phyloP scores from a whole-genome alignment of 176 grass and related monocot species.

The Bromus sterilis region DNA sequence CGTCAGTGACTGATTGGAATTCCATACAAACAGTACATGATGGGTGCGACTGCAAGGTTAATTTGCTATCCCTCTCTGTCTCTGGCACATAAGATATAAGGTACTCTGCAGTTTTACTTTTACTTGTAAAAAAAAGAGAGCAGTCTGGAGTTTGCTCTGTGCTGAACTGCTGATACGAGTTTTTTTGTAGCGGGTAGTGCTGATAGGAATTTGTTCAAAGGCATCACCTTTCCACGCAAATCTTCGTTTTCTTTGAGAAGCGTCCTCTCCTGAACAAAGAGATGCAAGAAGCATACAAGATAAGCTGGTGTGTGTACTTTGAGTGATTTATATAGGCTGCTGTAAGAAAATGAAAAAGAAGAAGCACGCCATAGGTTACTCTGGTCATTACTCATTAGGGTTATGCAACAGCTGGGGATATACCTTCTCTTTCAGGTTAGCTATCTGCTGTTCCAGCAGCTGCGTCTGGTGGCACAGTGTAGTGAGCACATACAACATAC shows the following conservation, averaged over 20 bases:
- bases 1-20: neutral
- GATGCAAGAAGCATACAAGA: neutral
- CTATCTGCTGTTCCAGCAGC: constrained; percentile 50
- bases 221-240: constrained; percentile 40
- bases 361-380: neutral
- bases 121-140: neutral
- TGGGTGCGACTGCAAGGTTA: neutral
- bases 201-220: neutral
- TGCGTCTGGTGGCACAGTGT: constrained; percentile 30
- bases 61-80: neutral
- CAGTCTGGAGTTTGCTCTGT: neutral
- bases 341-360: neutral
- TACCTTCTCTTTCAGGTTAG: constrained; percentile 65
- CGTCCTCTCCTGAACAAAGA: constrained; percentile 33
- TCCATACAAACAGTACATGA: neutral
- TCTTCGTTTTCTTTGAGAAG: constrained; percentile 39
- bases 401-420: neutral
- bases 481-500: neutral
- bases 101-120: neutral
- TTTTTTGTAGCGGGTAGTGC: too few species aligned
- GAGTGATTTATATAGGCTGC: neutral
- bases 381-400: neutral
- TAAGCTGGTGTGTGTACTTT: neutral
- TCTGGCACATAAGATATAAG: constrained; percentile 13
- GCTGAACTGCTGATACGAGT: too few species aligned